Conservation (phyloP, 2,329 filamentous ascomycete genomes). For the Penicillium hordei region DNA sequence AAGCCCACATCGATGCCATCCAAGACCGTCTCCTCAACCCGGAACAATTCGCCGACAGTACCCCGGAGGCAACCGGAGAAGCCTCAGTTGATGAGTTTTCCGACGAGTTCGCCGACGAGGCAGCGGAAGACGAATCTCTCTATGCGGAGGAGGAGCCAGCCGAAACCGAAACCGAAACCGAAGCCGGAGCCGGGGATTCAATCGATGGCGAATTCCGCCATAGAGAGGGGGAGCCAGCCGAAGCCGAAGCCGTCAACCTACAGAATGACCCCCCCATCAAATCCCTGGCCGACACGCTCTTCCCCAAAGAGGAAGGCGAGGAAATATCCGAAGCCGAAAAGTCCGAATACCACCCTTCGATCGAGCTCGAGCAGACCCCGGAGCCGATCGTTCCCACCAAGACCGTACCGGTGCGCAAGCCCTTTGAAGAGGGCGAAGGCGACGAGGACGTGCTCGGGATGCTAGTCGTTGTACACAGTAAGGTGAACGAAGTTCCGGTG, state of each 20-base stretch:
- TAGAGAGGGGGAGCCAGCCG: neutral
- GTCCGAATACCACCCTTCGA: neutral
- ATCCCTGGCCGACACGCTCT: neutral
- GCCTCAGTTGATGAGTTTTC: too few relatives aligned
- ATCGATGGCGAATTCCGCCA: neutral
- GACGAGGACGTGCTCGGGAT: constrained; percentile 59
- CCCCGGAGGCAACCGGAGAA: constrained; percentile 16
- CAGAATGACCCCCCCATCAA: neutral
- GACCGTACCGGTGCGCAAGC: neutral
- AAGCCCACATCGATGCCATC: constrained; percentile 65
- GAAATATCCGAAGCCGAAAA: neutral
- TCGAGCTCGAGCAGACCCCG: neutral
- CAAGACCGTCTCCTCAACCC: constrained; percentile 54
- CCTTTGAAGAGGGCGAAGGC: neutral
- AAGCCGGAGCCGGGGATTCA: neutral
- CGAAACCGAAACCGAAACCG: neutral
- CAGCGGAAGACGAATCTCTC: neutral
- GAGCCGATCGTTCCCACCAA: neutral
- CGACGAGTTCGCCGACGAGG: neutral
- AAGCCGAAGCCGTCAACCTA: neutral
- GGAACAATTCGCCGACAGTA: constrained; percentile 12
- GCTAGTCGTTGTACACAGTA: constrained; percentile 70
- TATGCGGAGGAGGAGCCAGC: neutral
- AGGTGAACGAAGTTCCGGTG: constrained; percentile 65
- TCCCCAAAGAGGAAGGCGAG: neutral